These are phyloP conservation scores for Umbelopsis isabellina DNA, from an alignment of 192 early-diverging fungal genomes.

Conservation along the genomic window DNA sequence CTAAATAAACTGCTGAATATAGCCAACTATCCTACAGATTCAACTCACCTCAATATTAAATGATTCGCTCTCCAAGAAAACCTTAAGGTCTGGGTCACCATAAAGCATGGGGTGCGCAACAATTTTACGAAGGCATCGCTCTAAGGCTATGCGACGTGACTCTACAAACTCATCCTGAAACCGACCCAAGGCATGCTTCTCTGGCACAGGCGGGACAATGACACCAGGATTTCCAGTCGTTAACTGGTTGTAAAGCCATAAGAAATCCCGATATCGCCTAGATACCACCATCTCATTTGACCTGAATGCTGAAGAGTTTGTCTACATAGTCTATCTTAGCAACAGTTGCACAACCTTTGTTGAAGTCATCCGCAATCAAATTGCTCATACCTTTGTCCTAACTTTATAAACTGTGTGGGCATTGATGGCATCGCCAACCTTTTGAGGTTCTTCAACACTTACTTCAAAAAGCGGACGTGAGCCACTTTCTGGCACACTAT, in stretches of 20 bases:
- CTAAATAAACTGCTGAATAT: background rate
- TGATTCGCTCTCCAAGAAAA: constrained; percentile 88
- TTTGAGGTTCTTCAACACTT: constrained; percentile 83
- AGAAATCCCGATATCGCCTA: constrained; percentile 91
- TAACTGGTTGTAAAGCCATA: constrained; percentile 90
- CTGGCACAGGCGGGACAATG: constrained; percentile 91
- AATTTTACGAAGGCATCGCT: constrained; percentile 82
- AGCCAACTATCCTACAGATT: too few species aligned
- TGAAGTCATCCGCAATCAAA: background rate
- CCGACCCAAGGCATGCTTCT: constrained; percentile 89
- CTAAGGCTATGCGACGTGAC: constrained; percentile 78
- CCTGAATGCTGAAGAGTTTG: constrained; percentile 75
- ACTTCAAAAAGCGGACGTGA: constrained; percentile 62
- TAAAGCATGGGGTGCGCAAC: constrained; percentile 81
- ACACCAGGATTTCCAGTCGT: constrained; percentile 80
- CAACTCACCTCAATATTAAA: constrained; percentile 71
- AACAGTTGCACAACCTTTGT: background rate
- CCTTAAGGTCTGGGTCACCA: constrained; percentile 76
- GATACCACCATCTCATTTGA: constrained; percentile 79
- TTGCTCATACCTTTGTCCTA: constrained; percentile 61
- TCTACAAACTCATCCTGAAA: constrained; percentile 98
- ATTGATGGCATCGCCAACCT: constrained; percentile 87
- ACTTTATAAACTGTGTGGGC: constrained; percentile 89
- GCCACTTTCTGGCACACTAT: constrained; percentile 43
- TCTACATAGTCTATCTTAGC: constrained; percentile 45